Evolutionary conservation across 2,329 filamentous ascomycete species (phyloP).

Genomic region (Macrophomina pseudophaseolina): DNA sequence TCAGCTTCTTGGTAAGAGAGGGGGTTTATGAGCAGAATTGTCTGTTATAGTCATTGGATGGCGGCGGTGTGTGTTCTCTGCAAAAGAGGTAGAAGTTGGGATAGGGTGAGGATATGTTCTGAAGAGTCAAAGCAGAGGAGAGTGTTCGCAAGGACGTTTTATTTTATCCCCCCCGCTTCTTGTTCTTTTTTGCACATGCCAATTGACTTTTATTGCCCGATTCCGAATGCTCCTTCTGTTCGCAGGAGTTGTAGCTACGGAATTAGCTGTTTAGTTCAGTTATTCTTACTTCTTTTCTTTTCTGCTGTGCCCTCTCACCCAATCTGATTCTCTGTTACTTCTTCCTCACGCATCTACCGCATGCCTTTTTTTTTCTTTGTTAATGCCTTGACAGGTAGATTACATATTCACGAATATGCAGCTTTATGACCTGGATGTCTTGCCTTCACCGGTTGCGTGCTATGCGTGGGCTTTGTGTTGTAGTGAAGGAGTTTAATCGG

Average conservation of each 20-base stretch:
- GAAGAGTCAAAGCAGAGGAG: too few species aligned
- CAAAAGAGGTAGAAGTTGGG: too few species aligned
- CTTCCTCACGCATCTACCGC: neutral
- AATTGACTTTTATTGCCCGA: neutral
- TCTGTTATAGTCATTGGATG: too few species aligned
- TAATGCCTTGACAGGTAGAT: conserved; percentile 6
- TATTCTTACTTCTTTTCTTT: neutral
- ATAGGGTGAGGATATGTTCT: too few species aligned
- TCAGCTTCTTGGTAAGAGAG: neutral
- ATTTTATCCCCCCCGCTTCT: neutral
- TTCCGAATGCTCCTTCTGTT: conserved; percentile 3
- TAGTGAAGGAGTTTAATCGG: too few species aligned
- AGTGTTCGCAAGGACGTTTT: neutral
- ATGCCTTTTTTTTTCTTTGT: neutral
- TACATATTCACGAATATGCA: conserved; percentile 11
- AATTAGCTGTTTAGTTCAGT: neutral
- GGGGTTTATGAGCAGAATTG: too few species aligned
- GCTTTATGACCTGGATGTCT: neutral
- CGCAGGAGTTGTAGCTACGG: neutral
- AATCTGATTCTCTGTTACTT: conserved; percentile 1
- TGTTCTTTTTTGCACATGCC: neutral
- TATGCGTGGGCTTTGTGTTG: too few species aligned
- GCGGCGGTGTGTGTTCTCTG: too few species aligned
- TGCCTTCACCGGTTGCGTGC: too few species aligned
- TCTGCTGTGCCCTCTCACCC: neutral